Evolutionary conservation across 106 monocot genomes (phyloP), one percentile per base, ranked within the genome.

Genomic region (Iris macrosiphon): DNA sequence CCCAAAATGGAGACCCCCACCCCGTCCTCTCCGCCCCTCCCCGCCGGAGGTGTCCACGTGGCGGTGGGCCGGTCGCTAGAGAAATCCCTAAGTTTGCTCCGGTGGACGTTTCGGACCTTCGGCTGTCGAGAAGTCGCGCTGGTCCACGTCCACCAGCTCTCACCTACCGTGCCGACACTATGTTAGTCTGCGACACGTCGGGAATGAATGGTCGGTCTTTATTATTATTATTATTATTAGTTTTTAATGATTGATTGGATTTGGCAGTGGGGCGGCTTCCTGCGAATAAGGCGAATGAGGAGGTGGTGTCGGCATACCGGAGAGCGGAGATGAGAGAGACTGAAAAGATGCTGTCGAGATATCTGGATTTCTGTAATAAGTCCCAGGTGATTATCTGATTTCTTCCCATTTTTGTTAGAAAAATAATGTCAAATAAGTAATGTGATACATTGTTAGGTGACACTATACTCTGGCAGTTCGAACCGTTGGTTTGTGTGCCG

Each of bases 121-220:
- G 60, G 30, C 13, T 83, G 79, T 57, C 31, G 48, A 27, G 79
- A 82, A 66, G 38, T 92, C 7, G 79, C 44, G 12, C 56, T 92
- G 45, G 19, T 87, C 38, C 92, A 92, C 43, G 75, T 92, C 15
- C 82, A 92, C 73, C 86, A 71, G 40, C 92, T 74, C 1, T 92
- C 92, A 16, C 70, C 70, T 6, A 58, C 67, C 52, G 83, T 92
- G 29, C 87, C 92, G 0, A 92, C 92, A 7, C 76, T 71, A 4
- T 48, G 82, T 82, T 24, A 77, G 80, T 80, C 12, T 25, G n/a
- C n/a, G n/a, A n/a, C n/a, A n/a, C n/a, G n/a, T n/a, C 46, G 45
- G 10, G 5, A 6, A 23, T 15, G 5, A 6, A 7, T 49, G 4
- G 2, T 49, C 23, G 19, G 24, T 9, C 34, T 31, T 7, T 42